Evolutionary conservation across 805 yeast species (phyloP).

Genomic region (Ogataea polymorpha): DNA sequence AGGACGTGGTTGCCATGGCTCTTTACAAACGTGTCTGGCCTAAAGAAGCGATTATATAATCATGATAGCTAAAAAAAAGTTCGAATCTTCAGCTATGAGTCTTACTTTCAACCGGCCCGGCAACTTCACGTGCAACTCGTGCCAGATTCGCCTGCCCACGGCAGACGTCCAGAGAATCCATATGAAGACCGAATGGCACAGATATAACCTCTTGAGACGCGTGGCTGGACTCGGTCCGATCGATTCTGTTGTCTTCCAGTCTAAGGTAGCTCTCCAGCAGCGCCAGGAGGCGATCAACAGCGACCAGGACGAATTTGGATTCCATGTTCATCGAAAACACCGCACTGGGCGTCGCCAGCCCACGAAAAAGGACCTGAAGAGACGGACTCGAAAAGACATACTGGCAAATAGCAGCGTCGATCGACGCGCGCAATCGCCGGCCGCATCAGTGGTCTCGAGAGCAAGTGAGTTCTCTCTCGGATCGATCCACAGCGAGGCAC

Average conservation of each 20-base stretch:
- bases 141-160: conserved; percentile 73
- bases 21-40: conserved; percentile 96
- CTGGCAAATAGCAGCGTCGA: conserved; percentile 5
- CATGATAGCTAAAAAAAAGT: conserved; percentile 8
- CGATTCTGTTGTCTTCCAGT: conserved; percentile 26
- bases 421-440: conserved; percentile 45
- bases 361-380: conserved; percentile 40
- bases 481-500: conserved; percentile 20
- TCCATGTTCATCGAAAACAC: conserved; percentile 35
- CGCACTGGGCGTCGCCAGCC: conserved; percentile 32
- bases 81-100: neutral
- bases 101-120: conserved; percentile 22
- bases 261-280: conserved; percentile 29
- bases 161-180: conserved; percentile 86
- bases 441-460: conserved; percentile 52
- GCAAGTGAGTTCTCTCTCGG: conserved; percentile 55
- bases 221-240: conserved; percentile 82
- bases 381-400: conserved; percentile 31
- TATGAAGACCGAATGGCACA: conserved; percentile 98
- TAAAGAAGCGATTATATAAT: conserved; percentile 24
- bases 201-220: conserved; percentile 90
- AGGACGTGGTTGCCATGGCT: conserved; percentile 92
- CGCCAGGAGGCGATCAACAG: conserved; percentile 18
- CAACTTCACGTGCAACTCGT: conserved; percentile 76
- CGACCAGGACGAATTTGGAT: conserved; percentile 55